phyloP scores from a whole-genome alignment of 2,329 filamentous ascomycete species.

The Colletotrichum simmondsii region DNA sequence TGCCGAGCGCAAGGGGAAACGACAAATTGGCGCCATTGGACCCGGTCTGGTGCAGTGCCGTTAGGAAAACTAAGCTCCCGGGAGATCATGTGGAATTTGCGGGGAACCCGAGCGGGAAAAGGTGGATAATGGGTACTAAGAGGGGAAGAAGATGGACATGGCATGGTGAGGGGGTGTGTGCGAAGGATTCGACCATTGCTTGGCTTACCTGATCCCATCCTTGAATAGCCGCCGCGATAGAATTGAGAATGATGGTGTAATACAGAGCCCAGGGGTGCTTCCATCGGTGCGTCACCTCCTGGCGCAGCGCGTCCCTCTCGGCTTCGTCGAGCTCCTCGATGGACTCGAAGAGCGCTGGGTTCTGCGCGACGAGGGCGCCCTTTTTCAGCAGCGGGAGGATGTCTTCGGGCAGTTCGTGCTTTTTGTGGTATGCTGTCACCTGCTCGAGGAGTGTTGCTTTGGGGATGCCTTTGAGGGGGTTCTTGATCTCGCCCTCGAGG shows the following conservation, averaged over 20 bases:
- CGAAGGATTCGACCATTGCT: too few relatives aligned
- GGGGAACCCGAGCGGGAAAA: background rate
- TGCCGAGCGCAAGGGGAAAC: constrained; percentile 57
- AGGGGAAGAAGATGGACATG: background rate
- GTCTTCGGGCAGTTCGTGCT: constrained; percentile 57
- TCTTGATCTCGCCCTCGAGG: constrained; percentile 48
- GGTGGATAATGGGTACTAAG: background rate
- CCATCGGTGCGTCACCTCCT: constrained; percentile 62
- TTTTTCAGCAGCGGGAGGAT: constrained; percentile 58
- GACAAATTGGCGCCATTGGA: constrained; percentile 60
- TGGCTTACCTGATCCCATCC: constrained; percentile 51
- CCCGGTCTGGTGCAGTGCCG: constrained; percentile 45
- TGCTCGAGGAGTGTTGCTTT: constrained; percentile 62
- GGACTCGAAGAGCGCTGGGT: constrained; percentile 58
- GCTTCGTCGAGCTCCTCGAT: constrained; percentile 56
- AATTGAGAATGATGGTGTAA: constrained; percentile 61
- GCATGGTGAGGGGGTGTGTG: too few relatives aligned
- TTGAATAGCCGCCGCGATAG: constrained; percentile 65
- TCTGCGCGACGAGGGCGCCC: constrained; percentile 63
- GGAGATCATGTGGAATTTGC: background rate
- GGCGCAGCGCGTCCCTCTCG: constrained; percentile 52
- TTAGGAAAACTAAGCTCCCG: background rate
- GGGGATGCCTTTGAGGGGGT: constrained; percentile 62
- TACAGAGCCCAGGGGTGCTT: constrained; percentile 59
- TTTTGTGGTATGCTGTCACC: constrained; percentile 63